Evolutionary conservation across 306 rosid species (phyloP).

Genomic region (Myrica gale): DNA sequence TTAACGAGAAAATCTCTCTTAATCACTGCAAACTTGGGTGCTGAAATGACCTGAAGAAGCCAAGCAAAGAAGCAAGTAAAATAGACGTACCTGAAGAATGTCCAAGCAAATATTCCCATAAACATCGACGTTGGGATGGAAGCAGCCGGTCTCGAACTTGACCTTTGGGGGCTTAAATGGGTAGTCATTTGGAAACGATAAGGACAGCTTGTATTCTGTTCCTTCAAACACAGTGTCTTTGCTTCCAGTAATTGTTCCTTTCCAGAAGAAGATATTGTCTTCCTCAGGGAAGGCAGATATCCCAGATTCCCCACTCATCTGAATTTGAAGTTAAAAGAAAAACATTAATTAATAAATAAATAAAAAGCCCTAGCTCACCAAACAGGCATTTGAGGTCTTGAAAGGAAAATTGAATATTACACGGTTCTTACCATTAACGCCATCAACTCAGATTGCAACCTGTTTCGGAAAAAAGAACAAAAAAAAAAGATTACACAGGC

Average conservation of each 20-base stretch:
- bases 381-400: not conserved
- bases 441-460: slow-evolving; percentile 96
- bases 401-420: not conserved
- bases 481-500: slow-evolving; percentile 16
- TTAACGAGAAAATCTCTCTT: no score
- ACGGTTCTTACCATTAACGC: slow-evolving; percentile 77
- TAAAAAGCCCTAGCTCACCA: not conserved
- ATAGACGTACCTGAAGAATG: slow-evolving; percentile 78
- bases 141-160: slow-evolving; percentile 80
- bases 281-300: slow-evolving; percentile 94
- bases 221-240: slow-evolving; percentile 89
- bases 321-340: slow-evolving; percentile 13
- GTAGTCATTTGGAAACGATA: slow-evolving; percentile 82
- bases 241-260: slow-evolving; percentile 94
- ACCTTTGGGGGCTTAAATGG: slow-evolving; percentile 95
- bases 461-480: slow-evolving; percentile 25
- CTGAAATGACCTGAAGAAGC: not conserved
- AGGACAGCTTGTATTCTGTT: slow-evolving; percentile 74
- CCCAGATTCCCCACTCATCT: slow-evolving; percentile 95
- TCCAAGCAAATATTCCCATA: slow-evolving; percentile 92
- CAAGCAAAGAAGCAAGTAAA: not conserved
- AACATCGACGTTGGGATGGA: slow-evolving; percentile 87
- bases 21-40: not conserved
- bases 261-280: slow-evolving; percentile 93
- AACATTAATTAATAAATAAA: not conserved